Conservation (phyloP, 768 basidiomycete species). For the Trametes cingulata region DNA sequence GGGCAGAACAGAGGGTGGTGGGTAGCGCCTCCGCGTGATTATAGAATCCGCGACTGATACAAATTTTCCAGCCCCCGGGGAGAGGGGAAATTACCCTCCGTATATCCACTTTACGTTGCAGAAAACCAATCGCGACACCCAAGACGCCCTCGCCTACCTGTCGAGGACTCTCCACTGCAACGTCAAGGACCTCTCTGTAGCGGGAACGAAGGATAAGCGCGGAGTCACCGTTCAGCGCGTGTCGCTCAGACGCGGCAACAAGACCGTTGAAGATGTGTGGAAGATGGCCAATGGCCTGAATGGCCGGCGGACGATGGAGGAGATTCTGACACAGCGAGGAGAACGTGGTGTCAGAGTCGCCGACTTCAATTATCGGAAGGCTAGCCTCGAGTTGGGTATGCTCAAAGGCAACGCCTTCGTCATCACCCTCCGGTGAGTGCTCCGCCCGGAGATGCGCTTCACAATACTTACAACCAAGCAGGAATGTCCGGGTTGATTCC, state of each 20-base stretch:
- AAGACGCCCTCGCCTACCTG: conserved; percentile 85
- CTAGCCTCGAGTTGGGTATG: conserved; percentile 89
- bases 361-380: conserved; percentile 83
- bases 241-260: conserved; percentile 71
- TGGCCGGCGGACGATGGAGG: conserved; percentile 52
- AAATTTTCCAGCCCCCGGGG: conserved; percentile 37
- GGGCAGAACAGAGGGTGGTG: conserved; percentile 17
- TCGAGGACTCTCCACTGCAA: conserved; percentile 75
- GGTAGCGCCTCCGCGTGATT: not conserved
- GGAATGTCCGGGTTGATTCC: conserved; percentile 83
- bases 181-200: conserved; percentile 81
- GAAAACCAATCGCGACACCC: conserved; percentile 97
- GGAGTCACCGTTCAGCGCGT: conserved; percentile 96
- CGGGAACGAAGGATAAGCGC: conserved; percentile 98
- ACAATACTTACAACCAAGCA: conserved; percentile 34
- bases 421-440: conserved; percentile 80
- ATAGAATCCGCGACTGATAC: not conserved
- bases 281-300: conserved; percentile 70
- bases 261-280: conserved; percentile 86
- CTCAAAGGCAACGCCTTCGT: conserved; percentile 94
- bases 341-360: conserved; percentile 89
- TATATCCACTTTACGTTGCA: conserved; percentile 97
- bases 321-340: conserved; percentile 70
- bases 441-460: not conserved
- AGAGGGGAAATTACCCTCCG: conserved; percentile 71